A percentile compares a stretch with the other conserved stretches of the same genome.
phyloP scores from a whole-genome alignment of 257 asterid species.

The Primulina eburnea region DNA sequence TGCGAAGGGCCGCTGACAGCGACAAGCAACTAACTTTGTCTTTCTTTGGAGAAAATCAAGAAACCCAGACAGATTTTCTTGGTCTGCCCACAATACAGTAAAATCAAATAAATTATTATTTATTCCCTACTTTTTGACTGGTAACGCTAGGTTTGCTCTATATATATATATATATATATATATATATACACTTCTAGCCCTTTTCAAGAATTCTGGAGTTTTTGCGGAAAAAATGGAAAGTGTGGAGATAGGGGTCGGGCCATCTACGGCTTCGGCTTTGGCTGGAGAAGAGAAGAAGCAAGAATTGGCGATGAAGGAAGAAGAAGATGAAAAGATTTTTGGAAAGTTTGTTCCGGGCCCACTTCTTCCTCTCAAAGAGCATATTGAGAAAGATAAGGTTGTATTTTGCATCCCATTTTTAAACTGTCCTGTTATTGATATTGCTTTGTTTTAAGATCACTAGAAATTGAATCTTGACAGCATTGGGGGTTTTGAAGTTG shows the following conservation, averaged over 20 bases:
- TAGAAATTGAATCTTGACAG: background rate
- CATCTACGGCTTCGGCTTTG: slow-evolving; percentile 32
- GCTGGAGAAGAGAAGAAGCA: slow-evolving; percentile 29
- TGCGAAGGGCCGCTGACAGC: slow-evolving; percentile 17
- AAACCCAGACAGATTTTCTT: slow-evolving; percentile 20
- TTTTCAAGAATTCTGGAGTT: slow-evolving; percentile 16
- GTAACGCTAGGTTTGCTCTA: background rate
- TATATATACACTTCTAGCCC: background rate
- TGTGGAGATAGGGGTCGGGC: slow-evolving; percentile 44
- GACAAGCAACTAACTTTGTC: slow-evolving; percentile 20
- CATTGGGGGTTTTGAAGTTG: no score
- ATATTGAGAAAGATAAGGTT: slow-evolving; percentile 77
- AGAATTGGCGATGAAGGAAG: slow-evolving; percentile 22
- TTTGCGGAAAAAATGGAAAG: slow-evolving; percentile 32
- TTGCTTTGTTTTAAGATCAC: background rate
- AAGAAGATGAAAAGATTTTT: slow-evolving; percentile 25
- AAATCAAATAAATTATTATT: background rate
- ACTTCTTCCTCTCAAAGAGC: slow-evolving; percentile 76
- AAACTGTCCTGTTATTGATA: background rate
- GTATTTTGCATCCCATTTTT: background rate
- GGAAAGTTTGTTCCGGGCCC: slow-evolving; percentile 64
- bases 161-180: background rate
- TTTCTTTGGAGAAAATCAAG: background rate
- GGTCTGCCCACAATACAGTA: slow-evolving; percentile 5
- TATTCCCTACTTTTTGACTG: slow-evolving; percentile 12